A percentile compares a stretch with the other conserved stretches of the same genome.
These are phyloP conservation scores for Cudoniella acicularis DNA, from an alignment of 495 filamentous ascomycete species.

Conservation along the genomic window DNA sequence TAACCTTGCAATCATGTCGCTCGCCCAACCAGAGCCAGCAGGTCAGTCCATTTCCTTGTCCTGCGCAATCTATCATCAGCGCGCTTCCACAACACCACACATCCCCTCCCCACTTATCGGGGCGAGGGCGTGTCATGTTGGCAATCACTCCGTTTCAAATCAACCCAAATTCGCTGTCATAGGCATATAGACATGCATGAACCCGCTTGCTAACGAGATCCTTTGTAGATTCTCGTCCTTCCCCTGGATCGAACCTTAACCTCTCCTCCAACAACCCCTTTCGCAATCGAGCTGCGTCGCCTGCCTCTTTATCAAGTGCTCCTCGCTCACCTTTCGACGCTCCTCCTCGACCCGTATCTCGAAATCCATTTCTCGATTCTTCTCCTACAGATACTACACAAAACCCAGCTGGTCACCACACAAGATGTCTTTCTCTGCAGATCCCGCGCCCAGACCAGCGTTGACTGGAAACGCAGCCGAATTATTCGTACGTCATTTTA, in stretches of 20 bases:
- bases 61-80: slow-evolving; percentile 9
- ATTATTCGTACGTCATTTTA: slow-evolving; percentile 72
- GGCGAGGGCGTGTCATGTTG: slow-evolving; percentile 21
- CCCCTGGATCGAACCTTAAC: slow-evolving; percentile 54
- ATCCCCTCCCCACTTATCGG: slow-evolving; percentile 23
- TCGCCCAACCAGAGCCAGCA: slow-evolving; percentile 25
- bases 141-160: slow-evolving; percentile 21
- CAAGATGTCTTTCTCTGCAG: slow-evolving; percentile 54
- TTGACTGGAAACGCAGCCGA: slow-evolving; percentile 69
- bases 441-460: slow-evolving; percentile 35
- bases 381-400: slow-evolving; percentile 43
- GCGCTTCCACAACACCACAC: slow-evolving; percentile 19
- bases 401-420: slow-evolving; percentile 36
- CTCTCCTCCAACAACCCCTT: slow-evolving; percentile 98
- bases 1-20: slow-evolving; percentile 26
- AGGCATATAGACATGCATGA: slow-evolving; percentile 16
- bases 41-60: slow-evolving; percentile 18
- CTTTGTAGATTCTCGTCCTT: slow-evolving; percentile 26
- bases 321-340: slow-evolving; percentile 43
- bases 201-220: slow-evolving; percentile 25
- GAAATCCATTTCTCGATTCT: slow-evolving; percentile 89
- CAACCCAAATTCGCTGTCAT: slow-evolving; percentile 11
- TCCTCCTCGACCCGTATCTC: slow-evolving; percentile 69
- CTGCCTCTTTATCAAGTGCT: slow-evolving; percentile 30
- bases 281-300: slow-evolving; percentile 81